phyloP scores from a whole-genome alignment of 1,284 basidiomycete genomes.

The Phellinidium pouzarii region DNA sequence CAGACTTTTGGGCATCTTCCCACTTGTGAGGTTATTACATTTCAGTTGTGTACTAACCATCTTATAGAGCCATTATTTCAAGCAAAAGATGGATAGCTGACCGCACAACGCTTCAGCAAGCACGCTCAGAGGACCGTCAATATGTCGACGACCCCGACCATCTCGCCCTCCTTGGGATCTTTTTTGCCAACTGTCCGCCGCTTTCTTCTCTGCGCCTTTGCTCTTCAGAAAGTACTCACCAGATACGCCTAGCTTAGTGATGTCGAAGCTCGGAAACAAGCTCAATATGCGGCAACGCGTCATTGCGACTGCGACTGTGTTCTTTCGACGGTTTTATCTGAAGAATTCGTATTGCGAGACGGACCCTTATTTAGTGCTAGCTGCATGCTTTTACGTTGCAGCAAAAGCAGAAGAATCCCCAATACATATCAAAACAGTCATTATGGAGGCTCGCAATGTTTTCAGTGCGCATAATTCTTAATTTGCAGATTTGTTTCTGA shows the following conservation, averaged over 20 bases:
- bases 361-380: conserved; percentile 87
- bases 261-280: conserved; percentile 83
- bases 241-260: conserved; percentile 41
- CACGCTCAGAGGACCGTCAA: conserved; percentile 69
- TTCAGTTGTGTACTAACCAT: background rate
- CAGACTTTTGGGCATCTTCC: conserved; percentile 37
- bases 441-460: conserved; percentile 74
- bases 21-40: conserved; percentile 29
- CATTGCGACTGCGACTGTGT: conserved; percentile 89
- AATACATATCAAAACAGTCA: conserved; percentile 88
- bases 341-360: conserved; percentile 93
- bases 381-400: conserved; percentile 92
- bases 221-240: background rate
- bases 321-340: conserved; percentile 91
- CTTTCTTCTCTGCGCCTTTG: background rate
- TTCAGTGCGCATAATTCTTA: conserved; percentile 47
- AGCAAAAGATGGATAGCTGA: conserved; percentile 89
- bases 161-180: conserved; percentile 76
- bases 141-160: conserved; percentile 72
- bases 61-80: background rate
- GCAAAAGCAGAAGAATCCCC: conserved; percentile 97
- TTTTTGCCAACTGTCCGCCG: conserved; percentile 73
- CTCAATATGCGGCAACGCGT: conserved; percentile 82
- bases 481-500: background rate
- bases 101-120: conserved; percentile 61